Conservation (phyloP, 352 stramenopile genomes). For the Globisporangium acanthophoron region DNA sequence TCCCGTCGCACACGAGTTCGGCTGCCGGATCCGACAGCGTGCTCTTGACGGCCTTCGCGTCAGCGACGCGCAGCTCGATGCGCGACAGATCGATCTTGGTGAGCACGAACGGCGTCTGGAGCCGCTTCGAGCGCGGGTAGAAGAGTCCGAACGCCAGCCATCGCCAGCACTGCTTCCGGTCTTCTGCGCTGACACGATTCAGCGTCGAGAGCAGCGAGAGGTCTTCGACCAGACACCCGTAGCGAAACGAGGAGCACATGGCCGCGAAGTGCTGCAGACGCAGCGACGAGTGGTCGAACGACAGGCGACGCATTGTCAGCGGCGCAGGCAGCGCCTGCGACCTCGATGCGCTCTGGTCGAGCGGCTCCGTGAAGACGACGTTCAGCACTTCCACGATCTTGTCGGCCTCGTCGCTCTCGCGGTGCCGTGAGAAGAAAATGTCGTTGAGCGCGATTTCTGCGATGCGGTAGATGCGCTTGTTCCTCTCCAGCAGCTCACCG, state of each 20-base stretch:
- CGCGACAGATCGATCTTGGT: conserved; percentile 7
- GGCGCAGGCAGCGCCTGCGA: neutral
- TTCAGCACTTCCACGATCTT: neutral
- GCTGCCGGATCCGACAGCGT: conserved; percentile 1
- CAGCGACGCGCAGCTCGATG: conserved; percentile 1
- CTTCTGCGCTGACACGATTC: neutral
- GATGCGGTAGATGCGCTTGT: conserved; percentile 5
- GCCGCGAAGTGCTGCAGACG: conserved; percentile 7
- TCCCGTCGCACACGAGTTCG: conserved; percentile 5
- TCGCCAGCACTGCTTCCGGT: conserved; percentile 9
- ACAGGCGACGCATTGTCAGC: neutral
- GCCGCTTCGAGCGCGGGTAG: conserved; percentile 5
- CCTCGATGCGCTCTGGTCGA: neutral
- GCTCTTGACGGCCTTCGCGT: conserved; percentile 6
- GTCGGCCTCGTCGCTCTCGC: conserved; percentile 2
- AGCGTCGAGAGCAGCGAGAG: conserved; percentile 8
- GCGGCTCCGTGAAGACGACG: neutral
- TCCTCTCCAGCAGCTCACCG: conserved; percentile 4
- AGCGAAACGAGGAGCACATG: conserved; percentile 5
- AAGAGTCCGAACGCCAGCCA: conserved; percentile 15
- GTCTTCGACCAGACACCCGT: neutral
- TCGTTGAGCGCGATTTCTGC: conserved; percentile 3
- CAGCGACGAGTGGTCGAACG: conserved; percentile 10
- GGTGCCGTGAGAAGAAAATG: conserved; percentile 8
- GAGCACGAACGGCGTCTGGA: neutral